Base-by-base conservation (phyloP, 257 asterid species). In the Nemophila menziesii region DNA sequence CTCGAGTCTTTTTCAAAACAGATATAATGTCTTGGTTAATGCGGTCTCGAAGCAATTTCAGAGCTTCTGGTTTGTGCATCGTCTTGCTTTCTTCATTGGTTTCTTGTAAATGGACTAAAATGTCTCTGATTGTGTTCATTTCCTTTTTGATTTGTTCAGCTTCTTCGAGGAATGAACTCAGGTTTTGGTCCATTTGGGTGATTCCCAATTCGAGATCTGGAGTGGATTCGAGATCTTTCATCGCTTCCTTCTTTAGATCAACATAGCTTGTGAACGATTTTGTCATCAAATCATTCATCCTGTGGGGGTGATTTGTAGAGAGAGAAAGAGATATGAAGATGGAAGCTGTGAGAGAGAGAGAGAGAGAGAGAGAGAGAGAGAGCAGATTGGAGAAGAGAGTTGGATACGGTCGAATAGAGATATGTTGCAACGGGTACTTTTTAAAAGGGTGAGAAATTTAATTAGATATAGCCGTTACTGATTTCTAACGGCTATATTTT, bases 221-320 rank as follows among this genome's bases (percentile, higher is more conserved):
- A 10, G 2, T 13, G 36, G 9, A 4, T 45, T 14, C 66, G 75
- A 1, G 58, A 20, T 86, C 96, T 66, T 72, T 82, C 84, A 82
- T 70, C 36, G 94, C 93, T 52, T 74, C 89, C 47, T 80, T 83
- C 68, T 80, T 87, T 8, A 87, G 77, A 66, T 87, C 93, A 2
- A 80, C 79, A n/a, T 87, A 87, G 84, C 80, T 87, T 10, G 85
- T 71, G 86, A 87, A 83, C 12, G 95, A 87, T 56, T 87, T 87
- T 15, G 93, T 87, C 95, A 87, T 82, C 49, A 87, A 49, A 60
- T 83, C 95, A 56, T 87, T 83, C 97, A 87, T 87, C 56, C 70
- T 78, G 14, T 22, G 5, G 4, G 36, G 14, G 1, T 16, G 29
- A 34, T 20, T 39, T 1, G 12, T 39, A 26, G 61, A 17, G 37